Evolutionary conservation across 352 stramenopile genomes (phyloP).

Genomic region (Globisporangium canariense): DNA sequence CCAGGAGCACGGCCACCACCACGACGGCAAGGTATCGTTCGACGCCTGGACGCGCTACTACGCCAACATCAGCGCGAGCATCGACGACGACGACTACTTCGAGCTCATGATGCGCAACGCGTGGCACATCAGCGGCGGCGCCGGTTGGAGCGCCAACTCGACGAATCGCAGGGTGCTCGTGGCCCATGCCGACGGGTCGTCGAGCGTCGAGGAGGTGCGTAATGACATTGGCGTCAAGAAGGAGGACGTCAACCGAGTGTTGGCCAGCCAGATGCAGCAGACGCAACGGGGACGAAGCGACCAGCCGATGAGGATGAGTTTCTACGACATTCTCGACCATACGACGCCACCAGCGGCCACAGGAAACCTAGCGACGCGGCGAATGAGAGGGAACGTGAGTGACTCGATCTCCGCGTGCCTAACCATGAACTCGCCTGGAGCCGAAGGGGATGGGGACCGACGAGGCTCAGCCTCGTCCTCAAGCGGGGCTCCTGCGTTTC

Average conservation of each 20-base stretch:
- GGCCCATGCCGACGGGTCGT: constrained; percentile 41
- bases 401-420: constrained; percentile 54
- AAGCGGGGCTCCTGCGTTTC: not conserved
- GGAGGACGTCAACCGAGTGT: constrained; percentile 27
- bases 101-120: constrained; percentile 91
- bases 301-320: constrained; percentile 25
- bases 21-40: constrained; percentile 54
- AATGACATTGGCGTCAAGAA: constrained; percentile 41
- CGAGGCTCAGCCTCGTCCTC: not conserved
- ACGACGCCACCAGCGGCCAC: constrained; percentile 15
- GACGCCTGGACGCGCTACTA: constrained; percentile 87
- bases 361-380: constrained; percentile 20
- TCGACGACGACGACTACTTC: constrained; percentile 93
- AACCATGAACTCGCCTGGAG: constrained; percentile 8
- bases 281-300: not conserved
- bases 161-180: constrained; percentile 64
- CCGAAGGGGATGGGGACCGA: not conserved
- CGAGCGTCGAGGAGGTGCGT: constrained; percentile 43
- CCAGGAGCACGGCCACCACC: constrained; percentile 19
- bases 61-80: constrained; percentile 78
- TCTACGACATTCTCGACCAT: constrained; percentile 65
- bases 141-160: constrained; percentile 54
- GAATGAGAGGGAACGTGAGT: constrained; percentile 47
- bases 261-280: constrained; percentile 26
- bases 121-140: constrained; percentile 59